These are phyloP conservation scores for Paecilomyces fulvus DNA, from an alignment of 2,329 filamentous ascomycete genomes.

Conservation along the genomic window DNA sequence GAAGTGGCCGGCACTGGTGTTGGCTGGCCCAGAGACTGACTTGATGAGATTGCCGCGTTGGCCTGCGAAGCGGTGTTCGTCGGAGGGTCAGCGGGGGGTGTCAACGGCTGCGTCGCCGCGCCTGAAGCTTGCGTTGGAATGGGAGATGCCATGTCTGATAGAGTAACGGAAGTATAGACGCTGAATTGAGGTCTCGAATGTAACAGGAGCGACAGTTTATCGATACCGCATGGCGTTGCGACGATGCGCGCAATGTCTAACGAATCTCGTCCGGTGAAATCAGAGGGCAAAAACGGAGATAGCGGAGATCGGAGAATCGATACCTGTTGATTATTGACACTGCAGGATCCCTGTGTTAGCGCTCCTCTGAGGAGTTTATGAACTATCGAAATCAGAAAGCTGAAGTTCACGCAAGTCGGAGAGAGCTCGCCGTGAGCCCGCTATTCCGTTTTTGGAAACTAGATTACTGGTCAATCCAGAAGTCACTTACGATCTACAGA, in stretches of 20 bases:
- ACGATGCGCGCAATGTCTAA: neutral
- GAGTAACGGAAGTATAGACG: neutral
- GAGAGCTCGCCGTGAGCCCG: neutral
- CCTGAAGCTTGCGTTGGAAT: slow-evolving; percentile 21
- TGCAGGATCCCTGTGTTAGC: neutral
- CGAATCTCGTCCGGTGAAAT: neutral
- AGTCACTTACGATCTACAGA: neutral
- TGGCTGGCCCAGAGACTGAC: slow-evolving; percentile 17
- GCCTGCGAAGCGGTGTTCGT: slow-evolving; percentile 15
- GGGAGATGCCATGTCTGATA: slow-evolving; percentile 26
- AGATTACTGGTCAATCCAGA: neutral
- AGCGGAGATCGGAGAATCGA: neutral
- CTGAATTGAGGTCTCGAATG: neutral
- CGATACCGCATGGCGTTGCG: neutral
- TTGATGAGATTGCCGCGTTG: slow-evolving; percentile 12
- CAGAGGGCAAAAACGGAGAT: neutral
- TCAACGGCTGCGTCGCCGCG: slow-evolving; percentile 30
- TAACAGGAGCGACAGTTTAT: neutral
- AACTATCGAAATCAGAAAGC: neutral
- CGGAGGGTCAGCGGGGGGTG: slow-evolving; percentile 34
- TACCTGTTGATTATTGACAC: neutral
- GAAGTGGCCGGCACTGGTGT: slow-evolving; percentile 35
- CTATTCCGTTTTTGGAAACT: neutral
- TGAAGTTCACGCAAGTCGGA: neutral
- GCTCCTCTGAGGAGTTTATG: neutral